Evolutionary conservation across 164 flowering plant genomes (phyloP).

Genomic region (Echeveria elegans): DNA sequence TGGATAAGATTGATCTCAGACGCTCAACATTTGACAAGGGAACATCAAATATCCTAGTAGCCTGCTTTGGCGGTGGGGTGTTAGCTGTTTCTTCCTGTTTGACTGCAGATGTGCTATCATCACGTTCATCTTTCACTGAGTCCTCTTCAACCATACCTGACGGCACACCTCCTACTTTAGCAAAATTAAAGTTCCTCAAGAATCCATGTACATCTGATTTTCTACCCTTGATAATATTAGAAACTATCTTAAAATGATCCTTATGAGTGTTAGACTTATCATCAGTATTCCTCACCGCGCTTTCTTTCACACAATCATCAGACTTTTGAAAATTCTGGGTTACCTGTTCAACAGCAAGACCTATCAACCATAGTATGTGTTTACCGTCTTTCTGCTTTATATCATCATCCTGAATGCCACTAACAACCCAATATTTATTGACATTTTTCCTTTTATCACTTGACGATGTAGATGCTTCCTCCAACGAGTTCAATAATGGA

Average conservation of each 20-base stretch:
- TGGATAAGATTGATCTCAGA: conserved; percentile 63
- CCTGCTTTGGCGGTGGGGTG: conserved; percentile 51
- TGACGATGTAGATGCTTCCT: conserved; percentile 9
- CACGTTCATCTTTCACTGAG: conserved; percentile 49
- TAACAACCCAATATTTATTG: conserved; percentile 14
- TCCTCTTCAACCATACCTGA: conserved; percentile 54
- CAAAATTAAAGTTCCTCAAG: conserved; percentile 72
- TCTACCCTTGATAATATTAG: conserved; percentile 47
- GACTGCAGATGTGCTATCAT: conserved; percentile 15
- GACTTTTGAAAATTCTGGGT: conserved; percentile 48
- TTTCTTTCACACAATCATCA: conserved; percentile 29
- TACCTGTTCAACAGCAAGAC: conserved; percentile 49
- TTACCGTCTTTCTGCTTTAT: conserved; percentile 33
- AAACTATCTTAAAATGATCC: conserved; percentile 43
- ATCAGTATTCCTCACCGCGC: conserved; percentile 14
- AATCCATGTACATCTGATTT: conserved; percentile 60
- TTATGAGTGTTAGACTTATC: conserved; percentile 10
- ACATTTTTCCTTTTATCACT: conserved; percentile 22
- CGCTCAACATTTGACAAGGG: conserved; percentile 97
- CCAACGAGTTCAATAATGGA: conserved; percentile 10
- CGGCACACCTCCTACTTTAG: conserved; percentile 81
- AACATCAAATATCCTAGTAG: conserved; percentile 60
- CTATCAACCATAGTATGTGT: conserved; percentile 42
- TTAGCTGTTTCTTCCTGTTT: conserved; percentile 40
- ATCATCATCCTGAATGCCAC: conserved; percentile 14